Evolutionary conservation across 2,329 filamentous ascomycete genomes (phyloP), one percentile per base, ranked within the genome.

Genomic region (Westerdykella sp.): DNA sequence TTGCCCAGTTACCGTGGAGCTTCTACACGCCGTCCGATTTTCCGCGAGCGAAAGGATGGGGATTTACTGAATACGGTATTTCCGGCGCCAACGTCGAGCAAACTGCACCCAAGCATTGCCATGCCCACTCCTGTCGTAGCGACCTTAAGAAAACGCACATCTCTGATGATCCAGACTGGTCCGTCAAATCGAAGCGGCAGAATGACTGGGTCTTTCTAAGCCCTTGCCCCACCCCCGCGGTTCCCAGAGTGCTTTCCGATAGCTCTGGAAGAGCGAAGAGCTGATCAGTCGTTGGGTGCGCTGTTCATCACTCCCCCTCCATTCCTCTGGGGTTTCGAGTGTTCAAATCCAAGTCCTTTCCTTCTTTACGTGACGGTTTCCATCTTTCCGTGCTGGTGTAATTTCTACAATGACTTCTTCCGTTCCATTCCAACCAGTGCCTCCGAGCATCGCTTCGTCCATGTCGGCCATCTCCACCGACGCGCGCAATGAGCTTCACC

Each of bases 401-500:
- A 37, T 32, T 11, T 38, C 39, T 47, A 53, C 36, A 28, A 58
- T 64, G 55, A 46, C 49, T 39, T 48, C 42, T 30, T 46, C 55
- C 48, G 47, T 62, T 37, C 59, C 59, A 21, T 59, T 55, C 42
- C 49, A 57, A 4, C 4, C 18, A 21, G 18, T 21, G 18, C 18
- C 18, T 21, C 18, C 18, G 18, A 21, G 18, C 18, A 21, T 28
- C 25, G 25, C 11, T 10, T 28, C 25, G 25, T 12, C 25, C 25
- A 28, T 28, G 9, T 28, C 25, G 25, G 25, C 9, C 25, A 28
- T 28, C 25, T 28, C 25, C 25, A 28, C 9, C 25, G 34, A 73
- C 57, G 71, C 74, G 39, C 73, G 76, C 52, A 78, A 81, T 57
- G 76, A 80, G 54, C 68, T 81, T 41, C 72, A 72, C 42, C 70